Evolutionary conservation across 129 eudicot species (phyloP).

Genomic region (Flaveria ramosissima): DNA sequence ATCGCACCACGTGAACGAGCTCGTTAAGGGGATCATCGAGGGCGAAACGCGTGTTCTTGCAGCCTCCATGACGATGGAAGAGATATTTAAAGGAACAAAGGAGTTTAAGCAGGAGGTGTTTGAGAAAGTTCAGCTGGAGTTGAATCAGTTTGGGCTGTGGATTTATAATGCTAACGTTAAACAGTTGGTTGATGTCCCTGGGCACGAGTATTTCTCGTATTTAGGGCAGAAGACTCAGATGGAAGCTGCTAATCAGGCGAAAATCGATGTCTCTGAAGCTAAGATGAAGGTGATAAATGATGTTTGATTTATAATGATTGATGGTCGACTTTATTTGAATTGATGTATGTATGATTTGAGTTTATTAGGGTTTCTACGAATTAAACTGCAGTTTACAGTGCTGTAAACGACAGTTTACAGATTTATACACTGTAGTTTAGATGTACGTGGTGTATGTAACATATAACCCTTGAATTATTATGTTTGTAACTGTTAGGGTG

Average conservation of each 20-base stretch:
- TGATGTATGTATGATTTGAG: too few relatives aligned
- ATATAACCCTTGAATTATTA: too few relatives aligned
- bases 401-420: too few relatives aligned
- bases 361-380: too few relatives aligned
- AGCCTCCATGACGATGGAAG: constrained; percentile 78
- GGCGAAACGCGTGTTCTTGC: constrained; percentile 73
- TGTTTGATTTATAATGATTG: neutral
- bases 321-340: neutral
- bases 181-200: constrained; percentile 65
- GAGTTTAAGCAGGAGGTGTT: constrained; percentile 65
- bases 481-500: constrained; percentile 44
- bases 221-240: constrained; percentile 68
- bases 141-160: constrained; percentile 60
- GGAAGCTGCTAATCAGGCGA: constrained; percentile 73
- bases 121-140: constrained; percentile 55
- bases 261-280: constrained; percentile 72
- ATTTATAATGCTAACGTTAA: constrained; percentile 67
- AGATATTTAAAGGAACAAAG: constrained; percentile 56
- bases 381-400: too few relatives aligned
- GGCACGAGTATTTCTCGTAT: constrained; percentile 68
- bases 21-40: constrained; percentile 64
- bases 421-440: too few relatives aligned
- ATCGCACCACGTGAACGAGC: constrained; percentile 59
- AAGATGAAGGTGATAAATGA: constrained; percentile 44
- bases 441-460: too few relatives aligned